These are phyloP conservation scores for Speleostelium caveatum DNA, from an alignment of 78 protist genomes.

Conservation along the genomic window DNA sequence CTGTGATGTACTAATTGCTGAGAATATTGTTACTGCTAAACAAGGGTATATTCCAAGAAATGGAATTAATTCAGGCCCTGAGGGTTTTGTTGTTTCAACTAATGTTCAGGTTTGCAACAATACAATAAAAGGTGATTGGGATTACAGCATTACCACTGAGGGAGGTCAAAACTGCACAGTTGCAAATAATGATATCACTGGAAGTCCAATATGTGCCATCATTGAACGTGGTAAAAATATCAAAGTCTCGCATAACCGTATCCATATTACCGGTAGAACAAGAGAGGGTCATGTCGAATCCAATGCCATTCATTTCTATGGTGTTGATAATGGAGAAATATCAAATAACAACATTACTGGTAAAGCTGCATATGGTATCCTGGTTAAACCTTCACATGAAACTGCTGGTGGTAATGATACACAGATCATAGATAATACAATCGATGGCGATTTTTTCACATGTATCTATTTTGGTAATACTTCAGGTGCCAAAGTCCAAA, in stretches of 20 bases:
- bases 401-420: constrained; percentile 52
- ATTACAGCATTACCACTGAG: constrained; percentile 41
- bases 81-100: constrained; percentile 27
- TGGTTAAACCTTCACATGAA: constrained; percentile 51
- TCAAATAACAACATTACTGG: constrained; percentile 32
- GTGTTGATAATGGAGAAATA: constrained; percentile 44
- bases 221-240: constrained; percentile 58
- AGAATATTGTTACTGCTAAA: constrained; percentile 48
- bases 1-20: constrained; percentile 15
- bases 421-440: constrained; percentile 2
- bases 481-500: not conserved
- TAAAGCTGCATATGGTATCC: constrained; percentile 24
- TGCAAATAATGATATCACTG: constrained; percentile 33
- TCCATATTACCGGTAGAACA: constrained; percentile 47
- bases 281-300: not conserved
- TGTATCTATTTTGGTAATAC: constrained; percentile 21
- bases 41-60: constrained; percentile 57
- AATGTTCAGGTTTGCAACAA: constrained; percentile 33
- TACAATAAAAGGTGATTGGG: constrained; percentile 70
- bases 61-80: constrained; percentile 75
- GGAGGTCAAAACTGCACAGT: constrained; percentile 26
- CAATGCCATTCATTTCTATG: constrained; percentile 53
- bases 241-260: constrained; percentile 4
- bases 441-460: constrained; percentile 42
- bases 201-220: constrained; percentile 6